Evolutionary conservation across 805 yeast species (phyloP).

Genomic region (Pichia phayaonensis): DNA sequence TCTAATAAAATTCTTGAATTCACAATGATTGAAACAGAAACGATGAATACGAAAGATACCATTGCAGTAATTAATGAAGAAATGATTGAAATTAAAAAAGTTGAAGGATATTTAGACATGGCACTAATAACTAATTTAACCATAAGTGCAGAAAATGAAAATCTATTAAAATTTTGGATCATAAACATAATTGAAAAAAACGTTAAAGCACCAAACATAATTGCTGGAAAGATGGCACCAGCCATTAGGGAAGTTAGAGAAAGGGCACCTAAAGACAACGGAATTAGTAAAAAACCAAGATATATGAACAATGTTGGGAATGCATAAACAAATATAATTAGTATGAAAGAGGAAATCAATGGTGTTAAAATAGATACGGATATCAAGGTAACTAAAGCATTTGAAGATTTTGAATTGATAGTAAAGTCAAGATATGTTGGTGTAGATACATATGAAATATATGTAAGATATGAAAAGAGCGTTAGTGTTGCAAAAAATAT

Average conservation of each 20-base stretch:
- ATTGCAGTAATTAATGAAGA: constrained; percentile 44
- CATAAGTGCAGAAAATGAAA: constrained; percentile 25
- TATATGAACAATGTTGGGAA: constrained; percentile 25
- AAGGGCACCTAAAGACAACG: constrained; percentile 21
- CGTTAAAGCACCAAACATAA: constrained; percentile 16
- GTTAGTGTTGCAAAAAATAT: constrained; percentile 30
- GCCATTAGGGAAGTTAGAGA: constrained; percentile 14
- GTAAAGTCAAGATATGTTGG: background rate
- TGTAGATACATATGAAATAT: constrained; percentile 5
- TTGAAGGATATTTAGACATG: constrained; percentile 64
- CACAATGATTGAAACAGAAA: constrained; percentile 50
- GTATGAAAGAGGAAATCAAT: constrained; percentile 14
- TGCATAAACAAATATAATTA: constrained; percentile 20
- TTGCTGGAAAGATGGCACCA: constrained; percentile 16
- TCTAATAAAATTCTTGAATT: constrained; percentile 21
- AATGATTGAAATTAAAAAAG: constrained; percentile 38
- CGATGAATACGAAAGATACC: constrained; percentile 54
- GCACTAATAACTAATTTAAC: constrained; percentile 56
- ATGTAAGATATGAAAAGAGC: constrained; percentile 11
- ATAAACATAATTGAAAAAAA: constrained; percentile 18
- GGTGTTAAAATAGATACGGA: constrained; percentile 15
- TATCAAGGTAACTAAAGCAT: constrained; percentile 6
- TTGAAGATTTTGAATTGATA: constrained; percentile 6
- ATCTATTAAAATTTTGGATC: constrained; percentile 19
- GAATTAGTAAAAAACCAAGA: constrained; percentile 11